Evolutionary conservation across 2,329 filamentous ascomycete genomes (phyloP).

Genomic region (Escovopsis weberi): DNA sequence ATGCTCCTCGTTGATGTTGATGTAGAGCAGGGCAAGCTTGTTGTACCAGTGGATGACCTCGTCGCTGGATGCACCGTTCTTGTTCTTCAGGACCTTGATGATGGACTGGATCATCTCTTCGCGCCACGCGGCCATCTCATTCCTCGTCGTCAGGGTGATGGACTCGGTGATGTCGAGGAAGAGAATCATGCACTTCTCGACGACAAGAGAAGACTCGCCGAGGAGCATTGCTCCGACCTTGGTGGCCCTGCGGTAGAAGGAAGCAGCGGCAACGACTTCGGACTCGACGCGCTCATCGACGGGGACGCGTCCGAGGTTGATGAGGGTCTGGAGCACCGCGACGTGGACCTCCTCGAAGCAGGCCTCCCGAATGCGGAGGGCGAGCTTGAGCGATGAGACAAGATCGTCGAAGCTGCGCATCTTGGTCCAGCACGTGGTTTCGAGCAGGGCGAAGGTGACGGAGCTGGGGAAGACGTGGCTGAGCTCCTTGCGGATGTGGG

Average conservation of each 20-base stretch:
- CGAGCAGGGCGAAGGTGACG: conserved; percentile 21
- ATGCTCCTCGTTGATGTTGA: conserved; percentile 20
- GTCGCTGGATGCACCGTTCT: conserved; percentile 19
- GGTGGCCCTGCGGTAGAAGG: conserved; percentile 22
- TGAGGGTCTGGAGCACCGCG: conserved; percentile 21
- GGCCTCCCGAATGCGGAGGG: conserved; percentile 19
- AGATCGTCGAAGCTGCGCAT: conserved; percentile 10
- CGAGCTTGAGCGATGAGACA: conserved; percentile 17
- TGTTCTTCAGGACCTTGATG: conserved; percentile 22
- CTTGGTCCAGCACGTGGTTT: conserved; percentile 18
- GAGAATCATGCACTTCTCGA: conserved; percentile 20
- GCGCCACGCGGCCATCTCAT: conserved; percentile 20
- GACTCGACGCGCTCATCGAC: conserved; percentile 9
- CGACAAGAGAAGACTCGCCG: conserved; percentile 17
- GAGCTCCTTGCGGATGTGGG: conserved; percentile 18
- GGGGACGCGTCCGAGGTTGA: conserved; percentile 21
- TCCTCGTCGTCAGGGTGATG: conserved; percentile 20
- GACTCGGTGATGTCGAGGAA: conserved; percentile 21
- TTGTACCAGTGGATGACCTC: conserved; percentile 23
- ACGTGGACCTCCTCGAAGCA: conserved; percentile 22
- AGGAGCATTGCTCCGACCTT: conserved; percentile 17
- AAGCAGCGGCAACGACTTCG: conserved; percentile 11
- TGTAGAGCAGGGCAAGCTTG: conserved; percentile 22
- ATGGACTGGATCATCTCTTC: conserved; percentile 24
- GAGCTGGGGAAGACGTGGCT: conserved; percentile 21